Evolutionary conservation across 2,329 filamentous ascomycete species (phyloP).

Genomic region (Huntiella moniliformis): DNA sequence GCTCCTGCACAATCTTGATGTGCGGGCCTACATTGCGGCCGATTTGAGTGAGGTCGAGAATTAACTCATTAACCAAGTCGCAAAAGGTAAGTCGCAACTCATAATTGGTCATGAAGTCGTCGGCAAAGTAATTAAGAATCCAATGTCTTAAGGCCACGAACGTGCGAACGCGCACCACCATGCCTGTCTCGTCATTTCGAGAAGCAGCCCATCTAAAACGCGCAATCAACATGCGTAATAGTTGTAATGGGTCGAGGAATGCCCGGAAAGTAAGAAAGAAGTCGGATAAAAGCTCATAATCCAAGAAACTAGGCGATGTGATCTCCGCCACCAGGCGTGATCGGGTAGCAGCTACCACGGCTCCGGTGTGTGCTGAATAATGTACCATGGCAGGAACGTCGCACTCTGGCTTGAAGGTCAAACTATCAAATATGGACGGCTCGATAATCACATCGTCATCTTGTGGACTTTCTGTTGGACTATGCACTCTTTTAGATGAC

Average conservation of each 20-base stretch:
- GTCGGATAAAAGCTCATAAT: slow-evolving; percentile 92
- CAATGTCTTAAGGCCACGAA: slow-evolving; percentile 93
- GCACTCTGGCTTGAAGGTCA: slow-evolving; percentile 60
- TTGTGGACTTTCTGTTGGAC: too few species aligned
- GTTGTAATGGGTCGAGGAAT: slow-evolving; percentile 58
- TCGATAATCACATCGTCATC: slow-evolving; percentile 29
- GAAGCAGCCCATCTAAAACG: slow-evolving; percentile 73
- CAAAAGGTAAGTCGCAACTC: slow-evolving; percentile 63
- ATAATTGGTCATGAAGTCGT: slow-evolving; percentile 73
- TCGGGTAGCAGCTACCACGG: slow-evolving; percentile 77
- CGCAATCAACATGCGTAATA: slow-evolving; percentile 69
- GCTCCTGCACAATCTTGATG: slow-evolving; percentile 70
- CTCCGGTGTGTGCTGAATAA: slow-evolving; percentile 47
- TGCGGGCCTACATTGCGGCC: slow-evolving; percentile 51
- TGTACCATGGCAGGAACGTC: slow-evolving; percentile 69
- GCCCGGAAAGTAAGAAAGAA: slow-evolving; percentile 92
- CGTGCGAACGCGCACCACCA: slow-evolving; percentile 84
- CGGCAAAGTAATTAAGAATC: slow-evolving; percentile 94
- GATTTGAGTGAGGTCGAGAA: slow-evolving; percentile 31
- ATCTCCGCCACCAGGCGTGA: slow-evolving; percentile 88
- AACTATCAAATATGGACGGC: slow-evolving; percentile 62
- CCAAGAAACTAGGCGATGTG: slow-evolving; percentile 84
- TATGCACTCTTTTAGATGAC: slow-evolving; percentile 29
- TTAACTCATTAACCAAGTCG: slow-evolving; percentile 53
- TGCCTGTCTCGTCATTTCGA: slow-evolving; percentile 63